These are phyloP conservation scores for Juncus effusus DNA, from an alignment of 176 grass and related monocot species.

Conservation along the genomic window DNA sequence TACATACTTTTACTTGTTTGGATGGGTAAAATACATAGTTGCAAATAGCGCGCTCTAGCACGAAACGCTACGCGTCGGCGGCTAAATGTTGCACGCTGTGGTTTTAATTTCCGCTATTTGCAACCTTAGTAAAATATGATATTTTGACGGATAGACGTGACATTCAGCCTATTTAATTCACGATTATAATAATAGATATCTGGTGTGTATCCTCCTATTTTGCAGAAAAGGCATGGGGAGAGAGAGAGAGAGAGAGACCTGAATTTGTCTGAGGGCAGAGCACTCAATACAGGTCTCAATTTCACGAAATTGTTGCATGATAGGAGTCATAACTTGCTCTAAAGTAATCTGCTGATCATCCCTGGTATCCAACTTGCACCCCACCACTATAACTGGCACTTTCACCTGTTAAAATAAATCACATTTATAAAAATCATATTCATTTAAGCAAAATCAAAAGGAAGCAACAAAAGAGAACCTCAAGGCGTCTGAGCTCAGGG, in stretches of 20 bases:
- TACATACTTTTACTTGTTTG: no score
- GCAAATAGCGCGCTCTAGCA: no score
- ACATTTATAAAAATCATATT: slow-evolving; percentile 4
- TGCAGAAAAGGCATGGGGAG: neutral
- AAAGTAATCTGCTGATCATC: slow-evolving; percentile 82
- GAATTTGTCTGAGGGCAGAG: slow-evolving; percentile 90
- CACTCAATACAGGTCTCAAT: slow-evolving; percentile 99
- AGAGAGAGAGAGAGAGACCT: slow-evolving; percentile 39
- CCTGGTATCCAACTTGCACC: slow-evolving; percentile 85
- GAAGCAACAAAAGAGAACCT: slow-evolving; percentile 33
- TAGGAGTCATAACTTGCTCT: slow-evolving; percentile 93
- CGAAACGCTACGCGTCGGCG: no score
- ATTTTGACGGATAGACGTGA: no score
- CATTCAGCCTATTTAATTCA: no score
- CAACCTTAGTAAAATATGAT: no score
- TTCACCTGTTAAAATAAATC: slow-evolving; percentile 48
- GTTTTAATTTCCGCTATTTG: no score
- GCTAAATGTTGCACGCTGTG: no score
- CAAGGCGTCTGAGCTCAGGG: slow-evolving; percentile 77
- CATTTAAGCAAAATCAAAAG: neutral
- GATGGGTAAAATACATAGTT: no score
- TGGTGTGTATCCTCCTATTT: neutral
- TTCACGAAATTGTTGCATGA: slow-evolving; percentile 89
- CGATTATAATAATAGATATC: neutral
- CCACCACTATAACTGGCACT: slow-evolving; percentile 73